Evolutionary conservation across 805 yeast species (phyloP).

Genomic region (Ogataea zsoltii): DNA sequence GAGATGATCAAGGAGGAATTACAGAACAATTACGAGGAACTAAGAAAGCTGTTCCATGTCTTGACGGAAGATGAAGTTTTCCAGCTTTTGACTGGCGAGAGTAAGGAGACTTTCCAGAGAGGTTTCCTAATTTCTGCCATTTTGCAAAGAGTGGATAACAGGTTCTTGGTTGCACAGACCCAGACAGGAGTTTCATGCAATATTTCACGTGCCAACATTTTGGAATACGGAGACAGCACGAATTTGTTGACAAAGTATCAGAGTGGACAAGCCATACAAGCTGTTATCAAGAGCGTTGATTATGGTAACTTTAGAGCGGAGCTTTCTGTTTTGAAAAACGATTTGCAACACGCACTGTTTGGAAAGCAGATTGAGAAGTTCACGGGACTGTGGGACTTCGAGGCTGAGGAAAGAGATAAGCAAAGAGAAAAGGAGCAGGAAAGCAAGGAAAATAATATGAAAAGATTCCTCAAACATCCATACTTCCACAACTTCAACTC

Average conservation of each 20-base stretch:
- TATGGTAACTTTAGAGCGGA: constrained; percentile 75
- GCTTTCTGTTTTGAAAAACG: constrained; percentile 68
- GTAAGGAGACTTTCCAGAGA: constrained; percentile 61
- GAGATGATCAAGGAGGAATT: constrained; percentile 86
- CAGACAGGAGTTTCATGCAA: constrained; percentile 55
- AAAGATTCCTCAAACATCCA: constrained; percentile 88
- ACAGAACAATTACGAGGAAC: constrained; percentile 83
- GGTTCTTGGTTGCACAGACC: constrained; percentile 42
- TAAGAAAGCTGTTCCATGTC: constrained; percentile 68
- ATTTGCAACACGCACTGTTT: constrained; percentile 53
- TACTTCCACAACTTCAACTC: constrained; percentile 80
- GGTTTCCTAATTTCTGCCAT: constrained; percentile 78
- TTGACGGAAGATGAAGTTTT: constrained; percentile 74
- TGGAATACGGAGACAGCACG: constrained; percentile 50
- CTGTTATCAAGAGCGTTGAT: constrained; percentile 68
- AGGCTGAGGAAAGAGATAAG: constrained; percentile 67
- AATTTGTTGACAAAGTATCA: constrained; percentile 41
- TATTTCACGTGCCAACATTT: constrained; percentile 30
- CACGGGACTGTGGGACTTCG: constrained; percentile 76
- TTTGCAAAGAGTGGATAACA: constrained; percentile 58
- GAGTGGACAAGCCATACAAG: constrained; percentile 84
- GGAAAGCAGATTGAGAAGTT: constrained; percentile 48
- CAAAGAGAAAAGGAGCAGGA: constrained; percentile 59
- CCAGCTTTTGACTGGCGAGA: constrained; percentile 87
- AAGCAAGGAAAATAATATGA: constrained; percentile 64